Base-by-base conservation (phyloP, 2,329 filamentous ascomycete genomes). In the Botrytis fabae region DNA sequence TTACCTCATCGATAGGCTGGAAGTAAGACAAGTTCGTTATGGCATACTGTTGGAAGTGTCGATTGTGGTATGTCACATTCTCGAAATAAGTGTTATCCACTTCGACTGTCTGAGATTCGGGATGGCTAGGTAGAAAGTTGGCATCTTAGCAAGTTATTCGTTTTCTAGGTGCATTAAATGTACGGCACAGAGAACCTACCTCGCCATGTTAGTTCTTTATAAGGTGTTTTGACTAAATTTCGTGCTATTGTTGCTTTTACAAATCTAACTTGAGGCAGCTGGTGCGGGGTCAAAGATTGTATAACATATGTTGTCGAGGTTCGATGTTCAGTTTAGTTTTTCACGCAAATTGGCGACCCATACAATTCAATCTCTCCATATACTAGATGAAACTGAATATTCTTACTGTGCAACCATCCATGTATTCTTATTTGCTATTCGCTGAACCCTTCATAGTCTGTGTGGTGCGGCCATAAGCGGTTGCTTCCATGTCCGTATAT, bases 1-100 rank as follows among this genome's bases (percentile, higher is more conserved):
- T 77, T 85, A 93, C 92, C 85, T 93, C 91, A 79, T 94, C 92
- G 73, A 92, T 85, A 14, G 92, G 92, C 63, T 85, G 88, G 77
- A 92, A 91, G 80, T 92, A 92, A 75, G 89, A 86, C 51, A 84
- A 85, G 76, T 91, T 89, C 44, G 90, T 86, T 70, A 93, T 81
- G 32, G 91, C 87, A 82, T 91, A 90, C 79, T 86, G 86, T 76
- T 94, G 92, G 80, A 89, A 94, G 64, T 86, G 85, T 79, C 92
- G 86, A 74, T 89, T 89, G 80, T 90, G 85, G 76, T 90, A 83
- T 25, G 85, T 83, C 73, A 91, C 82, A 8, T 87, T 90, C 78
- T 91, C 86, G 76, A 87, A 83, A 78, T 88, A 89, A 62, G 83
- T 82, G 71, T 86, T 85, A 81, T 91, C 89, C 77, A 92, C 82